phyloP scores from a whole-genome alignment of 1,139 yeast species.

The Barnettozyma hawaiiensis region DNA sequence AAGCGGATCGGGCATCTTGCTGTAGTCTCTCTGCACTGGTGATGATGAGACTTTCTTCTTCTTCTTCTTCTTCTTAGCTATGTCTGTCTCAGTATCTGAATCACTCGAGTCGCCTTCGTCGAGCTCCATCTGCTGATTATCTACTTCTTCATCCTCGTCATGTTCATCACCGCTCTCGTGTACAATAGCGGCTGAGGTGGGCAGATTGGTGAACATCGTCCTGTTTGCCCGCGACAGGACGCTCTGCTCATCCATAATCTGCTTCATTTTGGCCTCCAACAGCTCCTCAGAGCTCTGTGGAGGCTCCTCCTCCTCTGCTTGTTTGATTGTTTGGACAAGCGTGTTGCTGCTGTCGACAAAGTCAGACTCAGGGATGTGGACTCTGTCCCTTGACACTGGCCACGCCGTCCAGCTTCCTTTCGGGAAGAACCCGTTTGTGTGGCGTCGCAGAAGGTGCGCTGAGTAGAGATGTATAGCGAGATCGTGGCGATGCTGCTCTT shows the following conservation, averaged over 20 bases:
- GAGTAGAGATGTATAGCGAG: slow-evolving; percentile 50
- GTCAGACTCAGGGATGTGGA: slow-evolving; percentile 2
- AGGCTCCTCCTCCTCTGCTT: neutral
- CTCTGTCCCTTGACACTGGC: slow-evolving; percentile 12
- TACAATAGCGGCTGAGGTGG: neutral
- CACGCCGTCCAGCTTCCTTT: slow-evolving; percentile 35
- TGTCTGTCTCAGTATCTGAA: too few species aligned
- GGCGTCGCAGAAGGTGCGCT: slow-evolving; percentile 30
- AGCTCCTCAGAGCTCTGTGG: neutral
- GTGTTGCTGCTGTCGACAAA: neutral
- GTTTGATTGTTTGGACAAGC: neutral
- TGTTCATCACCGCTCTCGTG: neutral
- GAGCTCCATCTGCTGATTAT: neutral
- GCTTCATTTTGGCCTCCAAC: neutral
- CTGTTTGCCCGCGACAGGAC: neutral
- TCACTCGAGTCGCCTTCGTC: slow-evolving; percentile 1
- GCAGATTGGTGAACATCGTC: slow-evolving; percentile 1
- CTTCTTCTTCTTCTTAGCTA: too few species aligned
- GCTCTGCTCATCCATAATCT: neutral
- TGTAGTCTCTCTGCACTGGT: neutral
- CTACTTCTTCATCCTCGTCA: neutral
- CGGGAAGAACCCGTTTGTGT: slow-evolving; percentile 29
- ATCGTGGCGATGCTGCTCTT: slow-evolving; percentile 42
- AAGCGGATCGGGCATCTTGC: slow-evolving; percentile 1
- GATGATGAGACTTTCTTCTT: neutral